These are phyloP conservation scores for Alternaria dauci DNA, from an alignment of 2,329 filamentous ascomycete species.

Conservation along the genomic window DNA sequence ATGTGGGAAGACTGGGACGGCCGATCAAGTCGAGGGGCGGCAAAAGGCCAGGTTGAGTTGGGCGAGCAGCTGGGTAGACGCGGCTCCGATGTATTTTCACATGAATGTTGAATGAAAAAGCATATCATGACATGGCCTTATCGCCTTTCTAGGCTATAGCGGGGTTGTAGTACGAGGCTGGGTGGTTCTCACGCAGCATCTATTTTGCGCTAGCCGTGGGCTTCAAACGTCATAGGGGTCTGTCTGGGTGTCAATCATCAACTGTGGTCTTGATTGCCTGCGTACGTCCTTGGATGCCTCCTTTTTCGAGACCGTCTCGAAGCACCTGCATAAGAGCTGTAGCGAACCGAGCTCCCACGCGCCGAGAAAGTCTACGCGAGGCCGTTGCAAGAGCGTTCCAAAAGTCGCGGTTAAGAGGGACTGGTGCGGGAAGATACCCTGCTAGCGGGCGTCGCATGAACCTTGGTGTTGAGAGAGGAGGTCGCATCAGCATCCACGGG, in stretches of 20 bases:
- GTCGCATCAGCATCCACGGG: slow-evolving; percentile 10
- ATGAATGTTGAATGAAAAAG: slow-evolving; percentile 7
- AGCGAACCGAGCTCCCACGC: neutral
- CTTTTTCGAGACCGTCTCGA: neutral
- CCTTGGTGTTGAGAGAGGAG: slow-evolving; percentile 20
- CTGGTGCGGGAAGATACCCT: slow-evolving; percentile 19
- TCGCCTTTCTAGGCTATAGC: neutral
- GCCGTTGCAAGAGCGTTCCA: slow-evolving; percentile 25
- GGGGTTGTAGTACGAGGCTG: slow-evolving; percentile 9
- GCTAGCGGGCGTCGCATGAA: slow-evolving; percentile 20
- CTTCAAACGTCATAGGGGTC: slow-evolving; percentile 15
- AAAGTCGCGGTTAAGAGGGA: slow-evolving; percentile 10
- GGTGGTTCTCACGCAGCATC: slow-evolving; percentile 15
- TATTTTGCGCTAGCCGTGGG: neutral
- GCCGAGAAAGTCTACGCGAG: slow-evolving; percentile 7
- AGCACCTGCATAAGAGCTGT: neutral
- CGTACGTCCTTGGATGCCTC: neutral
- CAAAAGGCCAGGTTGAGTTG: slow-evolving; percentile 1
- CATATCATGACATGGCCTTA: slow-evolving; percentile 1
- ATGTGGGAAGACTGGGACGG: slow-evolving; percentile 25
- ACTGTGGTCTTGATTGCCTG: neutral
- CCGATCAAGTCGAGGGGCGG: slow-evolving; percentile 2
- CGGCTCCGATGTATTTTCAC: neutral
- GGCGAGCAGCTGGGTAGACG: neutral
- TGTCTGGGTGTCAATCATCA: neutral